Evolutionary conservation across 306 rosid species (phyloP).

Genomic region (Glycine soja): DNA sequence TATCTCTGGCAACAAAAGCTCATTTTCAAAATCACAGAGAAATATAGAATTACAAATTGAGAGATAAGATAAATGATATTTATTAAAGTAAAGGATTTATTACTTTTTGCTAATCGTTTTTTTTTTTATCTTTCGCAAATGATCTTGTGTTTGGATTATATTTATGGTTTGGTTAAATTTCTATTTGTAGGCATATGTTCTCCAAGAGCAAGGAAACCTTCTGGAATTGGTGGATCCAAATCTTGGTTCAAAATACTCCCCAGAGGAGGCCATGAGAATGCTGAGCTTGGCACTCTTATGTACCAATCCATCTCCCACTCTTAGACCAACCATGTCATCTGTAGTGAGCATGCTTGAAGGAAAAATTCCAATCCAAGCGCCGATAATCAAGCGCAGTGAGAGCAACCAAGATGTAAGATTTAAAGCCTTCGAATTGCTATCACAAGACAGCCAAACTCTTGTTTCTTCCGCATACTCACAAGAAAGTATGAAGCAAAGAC

Average conservation of each 20-base stretch:
- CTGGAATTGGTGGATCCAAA: conserved; percentile 72
- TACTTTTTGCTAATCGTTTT: not conserved
- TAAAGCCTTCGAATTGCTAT: conserved; percentile 59
- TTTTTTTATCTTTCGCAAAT: too few relatives aligned
- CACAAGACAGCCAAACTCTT: conserved; percentile 63
- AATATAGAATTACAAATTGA: not conserved
- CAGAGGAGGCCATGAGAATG: conserved; percentile 71
- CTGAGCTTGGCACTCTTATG: conserved; percentile 69
- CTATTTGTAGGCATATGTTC: conserved; percentile 67
- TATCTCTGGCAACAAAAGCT: not conserved
- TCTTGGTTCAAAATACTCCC: conserved; percentile 65
- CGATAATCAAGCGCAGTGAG: conserved; percentile 49
- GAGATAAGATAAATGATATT: not conserved
- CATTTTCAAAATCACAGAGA: not conserved
- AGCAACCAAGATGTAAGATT: conserved; percentile 54
- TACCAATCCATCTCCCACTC: conserved; percentile 81
- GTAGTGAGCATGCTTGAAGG: conserved; percentile 91
- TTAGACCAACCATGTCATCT: conserved; percentile 79
- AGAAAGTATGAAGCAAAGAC: conserved; percentile 48
- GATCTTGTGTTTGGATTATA: not conserved
- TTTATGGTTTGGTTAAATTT: conserved; percentile 21
- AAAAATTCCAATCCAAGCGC: conserved; percentile 58
- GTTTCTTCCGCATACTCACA: conserved; percentile 54
- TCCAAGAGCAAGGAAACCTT: conserved; percentile 85
- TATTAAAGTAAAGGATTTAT: not conserved